These are phyloP conservation scores for Sicyos baderoa DNA, from an alignment of 306 rosid species.

Conservation along the genomic window DNA sequence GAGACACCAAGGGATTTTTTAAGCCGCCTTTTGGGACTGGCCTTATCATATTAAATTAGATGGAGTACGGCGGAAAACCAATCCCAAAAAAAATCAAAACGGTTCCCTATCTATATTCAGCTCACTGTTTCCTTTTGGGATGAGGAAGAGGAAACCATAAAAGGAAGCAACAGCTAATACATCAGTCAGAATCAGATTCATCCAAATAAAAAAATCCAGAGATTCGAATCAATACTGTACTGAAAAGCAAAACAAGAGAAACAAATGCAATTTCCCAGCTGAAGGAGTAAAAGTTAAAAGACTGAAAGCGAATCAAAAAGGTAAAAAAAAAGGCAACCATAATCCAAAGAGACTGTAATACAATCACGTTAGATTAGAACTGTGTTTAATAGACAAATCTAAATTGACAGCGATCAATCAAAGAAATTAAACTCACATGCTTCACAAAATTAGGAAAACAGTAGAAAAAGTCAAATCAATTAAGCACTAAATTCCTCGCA, in stretches of 20 bases:
- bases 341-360: neutral
- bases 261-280: neutral
- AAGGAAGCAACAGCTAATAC: slow-evolving; percentile 10
- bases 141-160: slow-evolving; percentile 2
- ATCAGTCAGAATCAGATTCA: slow-evolving; percentile 20
- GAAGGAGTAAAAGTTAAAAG: neutral
- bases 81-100: neutral
- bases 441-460: neutral
- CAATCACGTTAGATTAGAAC: neutral
- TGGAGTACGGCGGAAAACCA: neutral
- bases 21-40: neutral
- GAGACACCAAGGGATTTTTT: no score
- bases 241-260: slow-evolving; percentile 11
- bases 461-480: neutral
- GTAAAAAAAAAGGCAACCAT: neutral
- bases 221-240: slow-evolving; percentile 13
- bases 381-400: neutral
- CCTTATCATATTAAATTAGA: slow-evolving; percentile 14
- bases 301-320: neutral
- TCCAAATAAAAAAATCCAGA: slow-evolving; percentile 10
- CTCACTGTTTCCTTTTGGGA: neutral
- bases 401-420: neutral
- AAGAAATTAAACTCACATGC: neutral
- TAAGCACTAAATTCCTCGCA: neutral
- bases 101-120: slow-evolving; percentile 8